Conservation (phyloP, 441 rosid genomes). For the Gossypium gossypioides region DNA sequence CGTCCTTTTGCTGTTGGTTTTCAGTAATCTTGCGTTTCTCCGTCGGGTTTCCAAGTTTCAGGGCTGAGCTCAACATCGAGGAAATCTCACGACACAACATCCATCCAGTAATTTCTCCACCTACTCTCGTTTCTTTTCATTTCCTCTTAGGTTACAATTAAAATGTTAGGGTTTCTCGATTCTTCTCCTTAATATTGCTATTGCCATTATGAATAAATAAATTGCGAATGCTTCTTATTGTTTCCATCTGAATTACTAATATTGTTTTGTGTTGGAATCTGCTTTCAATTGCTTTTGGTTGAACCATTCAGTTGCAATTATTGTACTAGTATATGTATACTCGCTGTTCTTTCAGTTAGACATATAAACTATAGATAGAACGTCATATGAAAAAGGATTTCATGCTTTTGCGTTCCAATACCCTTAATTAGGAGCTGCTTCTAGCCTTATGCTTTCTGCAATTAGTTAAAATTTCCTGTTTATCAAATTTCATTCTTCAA, state of each 20-base stretch:
- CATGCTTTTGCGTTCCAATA: neutral
- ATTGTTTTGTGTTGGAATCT: neutral
- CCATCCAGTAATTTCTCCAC: neutral
- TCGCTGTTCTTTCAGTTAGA: neutral
- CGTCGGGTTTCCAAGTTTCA: neutral
- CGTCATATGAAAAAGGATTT: neutral
- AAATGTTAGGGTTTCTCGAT: neutral
- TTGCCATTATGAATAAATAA: neutral
- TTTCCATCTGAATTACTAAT: neutral
- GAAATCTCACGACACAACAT: neutral
- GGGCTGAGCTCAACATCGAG: neutral
- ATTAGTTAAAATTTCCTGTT: neutral
- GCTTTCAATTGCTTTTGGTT: neutral
- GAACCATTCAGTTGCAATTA: neutral
- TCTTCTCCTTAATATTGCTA: neutral
- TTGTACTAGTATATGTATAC: neutral
- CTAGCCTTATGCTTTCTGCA: neutral
- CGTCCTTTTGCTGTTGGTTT: neutral
- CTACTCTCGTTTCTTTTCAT: neutral
- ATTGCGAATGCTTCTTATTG: neutral
- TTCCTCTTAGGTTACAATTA: neutral
- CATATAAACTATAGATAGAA: too few species aligned
- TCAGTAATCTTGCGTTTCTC: neutral
- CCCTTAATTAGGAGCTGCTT: neutral
- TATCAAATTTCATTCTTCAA: neutral